Percentiles rank a stretch among this genome's conserved stretches.
These are phyloP conservation scores for Citrus trifoliata DNA, from an alignment of 345 rosid species.

Conservation along the genomic window DNA sequence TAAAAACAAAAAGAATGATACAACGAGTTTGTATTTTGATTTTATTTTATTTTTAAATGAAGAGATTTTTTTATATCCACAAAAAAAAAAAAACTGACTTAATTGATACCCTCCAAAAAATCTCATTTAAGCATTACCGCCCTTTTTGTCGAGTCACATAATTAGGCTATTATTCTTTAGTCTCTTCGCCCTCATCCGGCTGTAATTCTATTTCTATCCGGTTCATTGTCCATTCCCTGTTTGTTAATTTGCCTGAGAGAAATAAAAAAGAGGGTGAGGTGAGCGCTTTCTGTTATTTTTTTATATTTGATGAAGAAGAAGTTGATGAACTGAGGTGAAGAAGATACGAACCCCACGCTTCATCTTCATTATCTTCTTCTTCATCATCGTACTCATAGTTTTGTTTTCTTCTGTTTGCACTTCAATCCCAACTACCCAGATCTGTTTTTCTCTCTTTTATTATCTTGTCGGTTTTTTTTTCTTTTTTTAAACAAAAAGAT, in stretches of 20 bases:
- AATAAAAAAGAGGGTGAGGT: background rate
- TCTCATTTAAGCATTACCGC: background rate
- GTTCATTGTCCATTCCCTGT: constrained; percentile 5
- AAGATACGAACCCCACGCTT: background rate
- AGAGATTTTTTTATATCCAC: background rate
- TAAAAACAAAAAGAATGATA: background rate
- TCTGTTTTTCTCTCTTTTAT: constrained; percentile 22
- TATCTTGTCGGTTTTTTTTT: background rate
- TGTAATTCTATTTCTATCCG: no score
- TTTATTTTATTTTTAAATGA: background rate
- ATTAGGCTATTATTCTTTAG: background rate
- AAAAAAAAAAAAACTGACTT: background rate
- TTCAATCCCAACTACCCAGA: constrained; percentile 35
- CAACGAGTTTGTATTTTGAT: background rate
- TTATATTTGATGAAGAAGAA: constrained; percentile 12
- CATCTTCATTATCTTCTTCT: constrained; percentile 4
- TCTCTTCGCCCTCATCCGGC: background rate
- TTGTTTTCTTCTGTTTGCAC: constrained; percentile 5
- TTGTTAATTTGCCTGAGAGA: constrained; percentile 9
- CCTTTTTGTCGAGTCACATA: background rate
- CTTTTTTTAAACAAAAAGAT: background rate
- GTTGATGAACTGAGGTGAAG: constrained; percentile 11
- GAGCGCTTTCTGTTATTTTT: background rate
- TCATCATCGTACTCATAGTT: background rate
- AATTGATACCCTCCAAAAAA: background rate